Percentiles rank a stretch among this genome's conserved stretches.
These are phyloP conservation scores for Cydonia oblonga DNA, from an alignment of 331 rosid genomes.

Conservation along the genomic window DNA sequence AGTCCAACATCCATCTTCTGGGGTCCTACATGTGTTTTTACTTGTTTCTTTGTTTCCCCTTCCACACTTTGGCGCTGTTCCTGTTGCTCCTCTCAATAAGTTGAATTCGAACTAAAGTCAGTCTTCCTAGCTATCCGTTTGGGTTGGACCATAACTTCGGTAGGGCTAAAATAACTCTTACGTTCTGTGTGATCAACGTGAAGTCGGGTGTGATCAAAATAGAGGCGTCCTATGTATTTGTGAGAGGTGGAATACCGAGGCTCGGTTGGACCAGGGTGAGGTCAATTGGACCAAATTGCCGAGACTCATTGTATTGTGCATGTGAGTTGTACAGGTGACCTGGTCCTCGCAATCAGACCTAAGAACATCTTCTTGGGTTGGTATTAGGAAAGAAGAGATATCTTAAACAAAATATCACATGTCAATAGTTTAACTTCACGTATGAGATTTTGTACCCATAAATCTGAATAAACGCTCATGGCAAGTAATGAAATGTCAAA, in stretches of 20 bases:
- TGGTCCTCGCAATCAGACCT: neutral
- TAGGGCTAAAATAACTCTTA: no score
- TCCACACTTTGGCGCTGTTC: neutral
- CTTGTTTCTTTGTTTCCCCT: neutral
- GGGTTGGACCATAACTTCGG: neutral
- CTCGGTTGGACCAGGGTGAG: neutral
- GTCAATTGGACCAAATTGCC: neutral
- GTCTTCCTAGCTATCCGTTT: neutral
- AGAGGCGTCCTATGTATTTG: no score
- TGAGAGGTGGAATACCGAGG: neutral
- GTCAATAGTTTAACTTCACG: no score
- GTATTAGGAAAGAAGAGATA: neutral
- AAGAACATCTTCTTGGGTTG: neutral
- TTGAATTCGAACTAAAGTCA: neutral
- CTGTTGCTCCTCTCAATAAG: neutral
- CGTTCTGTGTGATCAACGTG: neutral
- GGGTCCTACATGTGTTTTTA: neutral
- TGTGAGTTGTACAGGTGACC: neutral
- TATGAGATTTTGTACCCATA: no score
- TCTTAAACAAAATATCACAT: neutral
- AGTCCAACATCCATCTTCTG: neutral
- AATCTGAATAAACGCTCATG: no score
- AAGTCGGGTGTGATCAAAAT: neutral
- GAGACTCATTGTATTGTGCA: neutral
- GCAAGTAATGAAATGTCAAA: neutral